Base-by-base conservation (phyloP, 345 rosid species). In the Ceriops tagal region DNA sequence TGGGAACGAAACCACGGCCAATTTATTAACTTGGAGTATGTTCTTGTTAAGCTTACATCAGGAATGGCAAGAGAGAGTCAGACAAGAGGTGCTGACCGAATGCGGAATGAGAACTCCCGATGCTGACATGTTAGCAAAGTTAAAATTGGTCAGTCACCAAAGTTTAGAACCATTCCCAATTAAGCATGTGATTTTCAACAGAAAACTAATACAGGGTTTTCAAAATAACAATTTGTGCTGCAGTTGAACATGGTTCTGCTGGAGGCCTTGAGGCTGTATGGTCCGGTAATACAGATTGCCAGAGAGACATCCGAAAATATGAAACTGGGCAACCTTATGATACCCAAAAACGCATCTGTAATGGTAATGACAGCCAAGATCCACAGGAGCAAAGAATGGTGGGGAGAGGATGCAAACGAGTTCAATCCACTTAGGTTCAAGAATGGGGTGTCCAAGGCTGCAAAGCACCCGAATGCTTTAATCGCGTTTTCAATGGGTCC, bases 21-120 rank as follows among this genome's bases (percentile, higher is more conserved):
- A 83, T 69, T 30, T 93, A 82, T 86, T 87, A 81, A 91, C 96
- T 78, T 91, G 97, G 98, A 85, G 90, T 32, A 80, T 87, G 28
- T 80, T 93, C 61, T 83, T 89, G 66, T 82, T 89, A 61, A 80
- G 95, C 61, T 77, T 84, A 87, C 95, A 91, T 89, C 93, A 89
- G 67, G 87, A 86, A 34, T 88, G 97, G 97, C 97, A 91, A 82
- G 88, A 74, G 77, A 85, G 72, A 77, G 86, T 95, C 77, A 93
- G 96, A 82, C 89, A 89, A 66, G 96, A 88, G 83, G 89, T 88
- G 37, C 72, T 85, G 34, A 78, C 73, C 80, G 90, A 87, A 78
- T 91, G 93, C 67, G 93, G 93, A 18, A 20, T 1, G 55, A 43
- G 10, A 1, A 67, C 62, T 34, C 72, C 72, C 16, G 27, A 61